Evolutionary conservation across 2,329 filamentous ascomycete species (phyloP).

Genomic region (Lecanicillium sp.): DNA sequence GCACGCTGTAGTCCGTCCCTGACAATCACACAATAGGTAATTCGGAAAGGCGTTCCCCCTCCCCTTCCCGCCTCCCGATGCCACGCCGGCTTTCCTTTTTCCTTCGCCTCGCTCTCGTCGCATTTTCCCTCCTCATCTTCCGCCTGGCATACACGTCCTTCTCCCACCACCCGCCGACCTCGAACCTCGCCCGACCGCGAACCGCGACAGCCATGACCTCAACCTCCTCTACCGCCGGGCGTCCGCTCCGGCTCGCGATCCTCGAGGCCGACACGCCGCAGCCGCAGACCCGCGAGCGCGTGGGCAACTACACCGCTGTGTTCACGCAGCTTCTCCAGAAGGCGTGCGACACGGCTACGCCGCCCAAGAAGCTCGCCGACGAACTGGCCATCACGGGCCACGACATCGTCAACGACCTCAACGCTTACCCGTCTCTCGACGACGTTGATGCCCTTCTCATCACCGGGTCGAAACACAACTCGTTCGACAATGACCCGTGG

Average conservation of each 20-base stretch:
- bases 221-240: too few species aligned
- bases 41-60: too few species aligned
- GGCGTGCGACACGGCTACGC: conserved; percentile 43
- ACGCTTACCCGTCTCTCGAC: conserved; percentile 65
- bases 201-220: too few species aligned
- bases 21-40: too few species aligned
- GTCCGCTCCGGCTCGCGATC: conserved; percentile 73
- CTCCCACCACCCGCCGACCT: conserved; percentile 17
- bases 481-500: conserved; percentile 71
- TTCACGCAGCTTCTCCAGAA: conserved; percentile 55
- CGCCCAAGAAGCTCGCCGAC: conserved; percentile 22
- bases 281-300: conserved; percentile 55
- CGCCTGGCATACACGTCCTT: neutral
- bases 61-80: neutral
- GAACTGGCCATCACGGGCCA: conserved; percentile 32
- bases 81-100: neutral
- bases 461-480: conserved; percentile 68
- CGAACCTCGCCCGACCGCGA: conserved; percentile 17
- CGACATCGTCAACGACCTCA: conserved; percentile 61
- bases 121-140: neutral
- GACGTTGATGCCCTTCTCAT: conserved; percentile 77
- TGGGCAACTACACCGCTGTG: conserved; percentile 66
- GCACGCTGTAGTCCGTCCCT: neutral
- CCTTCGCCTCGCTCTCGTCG: neutral
- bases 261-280: conserved; percentile 82